Evolutionary conservation across 2,329 filamentous ascomycete species (phyloP).

Genomic region (Fusarium sp.): DNA sequence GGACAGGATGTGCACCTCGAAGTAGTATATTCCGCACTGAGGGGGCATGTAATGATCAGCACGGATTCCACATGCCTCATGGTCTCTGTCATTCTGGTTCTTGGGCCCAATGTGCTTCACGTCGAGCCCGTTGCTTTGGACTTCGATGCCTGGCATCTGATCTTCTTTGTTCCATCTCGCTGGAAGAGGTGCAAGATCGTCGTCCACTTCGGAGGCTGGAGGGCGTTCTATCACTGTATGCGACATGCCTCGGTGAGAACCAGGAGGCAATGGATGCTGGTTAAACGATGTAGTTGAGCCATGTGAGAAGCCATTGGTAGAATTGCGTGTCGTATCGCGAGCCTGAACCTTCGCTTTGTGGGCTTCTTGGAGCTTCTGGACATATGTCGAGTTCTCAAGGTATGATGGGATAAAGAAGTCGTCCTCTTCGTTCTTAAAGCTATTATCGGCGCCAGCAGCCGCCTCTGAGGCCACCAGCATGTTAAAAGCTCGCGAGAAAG

Average conservation of each 20-base stretch:
- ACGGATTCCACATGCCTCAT: constrained; percentile 85
- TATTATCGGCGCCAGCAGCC: constrained; percentile 36
- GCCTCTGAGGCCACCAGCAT: constrained; percentile 55
- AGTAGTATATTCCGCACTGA: constrained; percentile 95
- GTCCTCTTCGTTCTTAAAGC: constrained; percentile 47
- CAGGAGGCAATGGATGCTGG: constrained; percentile 54
- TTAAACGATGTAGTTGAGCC: constrained; percentile 61
- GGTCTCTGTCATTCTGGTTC: constrained; percentile 62
- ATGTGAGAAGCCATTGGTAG: constrained; percentile 42
- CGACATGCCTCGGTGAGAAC: constrained; percentile 78
- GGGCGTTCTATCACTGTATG: constrained; percentile 86
- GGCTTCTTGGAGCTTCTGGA: constrained; percentile 77
- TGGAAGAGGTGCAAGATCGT: constrained; percentile 74
- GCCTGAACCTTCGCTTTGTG: constrained; percentile 69
- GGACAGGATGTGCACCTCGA: constrained; percentile 71
- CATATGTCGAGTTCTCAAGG: constrained; percentile 80
- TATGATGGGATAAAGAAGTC: constrained; percentile 87
- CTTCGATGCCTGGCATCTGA: constrained; percentile 77
- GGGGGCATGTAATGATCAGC: constrained; percentile 88
- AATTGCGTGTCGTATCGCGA: constrained; percentile 56
- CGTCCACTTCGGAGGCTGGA: constrained; percentile 69
- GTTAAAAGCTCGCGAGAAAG: constrained; percentile 65
- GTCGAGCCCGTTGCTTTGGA: constrained; percentile 78
- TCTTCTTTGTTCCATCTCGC: constrained; percentile 85
- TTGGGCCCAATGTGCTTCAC: constrained; percentile 68